These are phyloP conservation scores for Lasiosphaeris hirsuta DNA, from an alignment of 495 filamentous ascomycete genomes.

Conservation along the genomic window DNA sequence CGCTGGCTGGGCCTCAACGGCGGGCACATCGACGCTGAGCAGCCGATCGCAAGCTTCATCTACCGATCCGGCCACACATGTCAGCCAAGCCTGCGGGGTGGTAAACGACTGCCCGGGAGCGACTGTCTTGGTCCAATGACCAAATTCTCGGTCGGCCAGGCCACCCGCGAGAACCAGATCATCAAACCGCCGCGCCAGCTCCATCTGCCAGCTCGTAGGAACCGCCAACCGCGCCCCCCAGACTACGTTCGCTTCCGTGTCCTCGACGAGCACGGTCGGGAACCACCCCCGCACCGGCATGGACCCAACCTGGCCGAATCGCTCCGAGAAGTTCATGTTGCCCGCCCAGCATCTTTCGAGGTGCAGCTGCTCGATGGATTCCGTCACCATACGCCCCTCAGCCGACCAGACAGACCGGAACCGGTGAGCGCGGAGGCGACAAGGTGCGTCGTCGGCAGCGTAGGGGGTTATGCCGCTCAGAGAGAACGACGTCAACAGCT, in stretches of 20 bases:
- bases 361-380: constrained; percentile 6
- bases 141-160: constrained; percentile 3
- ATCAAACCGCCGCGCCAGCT: constrained; percentile 1
- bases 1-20: constrained; percentile 1
- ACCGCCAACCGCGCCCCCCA: constrained; percentile 3
- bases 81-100: constrained; percentile 4
- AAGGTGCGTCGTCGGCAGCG: constrained; percentile 3
- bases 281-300: constrained; percentile 11
- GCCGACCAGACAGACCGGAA: constrained; percentile 9
- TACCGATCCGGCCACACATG: constrained; percentile 5
- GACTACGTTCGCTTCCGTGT: neutral
- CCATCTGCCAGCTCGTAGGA: constrained; percentile 7
- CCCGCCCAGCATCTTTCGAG: constrained; percentile 5
- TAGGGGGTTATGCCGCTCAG: constrained; percentile 5
- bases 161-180: constrained; percentile 6
- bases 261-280: constrained; percentile 6
- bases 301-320: constrained; percentile 7
- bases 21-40: constrained; percentile 7
- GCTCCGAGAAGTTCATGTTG: constrained; percentile 7
- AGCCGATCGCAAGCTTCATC: constrained; percentile 7
- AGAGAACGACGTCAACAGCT: constrained; percentile 8
- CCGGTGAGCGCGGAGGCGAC: neutral
- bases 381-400: constrained; percentile 3
- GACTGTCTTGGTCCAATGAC: constrained; percentile 8
- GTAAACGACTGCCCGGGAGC: constrained; percentile 2